Conservation (phyloP, 306 rosid genomes). For the Sophora flavescens region DNA sequence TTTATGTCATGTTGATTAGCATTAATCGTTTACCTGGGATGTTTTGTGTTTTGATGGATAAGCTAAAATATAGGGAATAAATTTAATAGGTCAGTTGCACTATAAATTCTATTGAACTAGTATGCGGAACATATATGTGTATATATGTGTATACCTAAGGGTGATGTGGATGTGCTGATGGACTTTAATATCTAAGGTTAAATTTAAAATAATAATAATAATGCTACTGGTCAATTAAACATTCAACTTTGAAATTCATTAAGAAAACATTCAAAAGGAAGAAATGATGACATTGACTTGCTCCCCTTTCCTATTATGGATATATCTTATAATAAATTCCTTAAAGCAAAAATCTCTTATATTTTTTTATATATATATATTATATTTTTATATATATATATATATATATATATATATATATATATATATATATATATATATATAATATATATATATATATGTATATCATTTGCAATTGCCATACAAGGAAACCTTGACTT, state of each 20-base stretch:
- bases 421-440: too few species aligned
- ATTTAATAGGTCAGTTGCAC: background rate
- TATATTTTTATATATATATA: too few species aligned
- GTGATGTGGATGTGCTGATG: background rate
- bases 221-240: background rate
- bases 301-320: background rate
- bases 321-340: too few species aligned
- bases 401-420: too few species aligned
- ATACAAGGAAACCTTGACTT: background rate
- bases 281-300: background rate
- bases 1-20: constrained; percentile 1
- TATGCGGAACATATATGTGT: background rate
- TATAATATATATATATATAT: too few species aligned
- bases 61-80: background rate
- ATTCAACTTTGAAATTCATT: background rate
- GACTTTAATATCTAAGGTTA: background rate
- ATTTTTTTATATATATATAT: too few species aligned
- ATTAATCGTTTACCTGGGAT: background rate
- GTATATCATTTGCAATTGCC: background rate
- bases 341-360: too few species aligned
- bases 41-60: background rate
- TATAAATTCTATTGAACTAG: background rate
- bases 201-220: background rate
- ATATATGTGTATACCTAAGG: background rate
- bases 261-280: background rate